phyloP scores from a whole-genome alignment of 768 basidiomycete genomes.

The Suillus paluster region DNA sequence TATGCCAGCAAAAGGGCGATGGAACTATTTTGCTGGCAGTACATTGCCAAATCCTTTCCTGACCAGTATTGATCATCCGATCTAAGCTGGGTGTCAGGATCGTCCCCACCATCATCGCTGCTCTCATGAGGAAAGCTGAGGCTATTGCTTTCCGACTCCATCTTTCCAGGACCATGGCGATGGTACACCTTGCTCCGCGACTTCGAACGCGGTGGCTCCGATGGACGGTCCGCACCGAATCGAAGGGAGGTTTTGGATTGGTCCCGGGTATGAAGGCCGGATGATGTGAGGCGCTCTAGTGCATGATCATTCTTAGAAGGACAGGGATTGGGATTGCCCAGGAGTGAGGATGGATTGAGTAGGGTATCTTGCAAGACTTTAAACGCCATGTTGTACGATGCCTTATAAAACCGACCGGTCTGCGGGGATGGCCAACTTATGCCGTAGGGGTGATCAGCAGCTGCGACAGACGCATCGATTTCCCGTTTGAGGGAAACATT shows the following conservation, averaged over 20 bases:
- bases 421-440: conserved; percentile 40
- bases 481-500: conserved; percentile 67
- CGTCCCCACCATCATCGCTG: conserved; percentile 36
- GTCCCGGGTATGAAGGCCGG: conserved; percentile 11
- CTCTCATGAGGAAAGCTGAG: conserved; percentile 26
- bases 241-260: conserved; percentile 10
- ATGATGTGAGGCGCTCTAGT: conserved; percentile 35
- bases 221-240: conserved; percentile 21
- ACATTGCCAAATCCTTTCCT: conserved; percentile 80
- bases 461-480: conserved; percentile 53
- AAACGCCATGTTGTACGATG: conserved; percentile 78
- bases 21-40: conserved; percentile 90
- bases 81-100: conserved; percentile 37
- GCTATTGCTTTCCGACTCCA: conserved; percentile 57
- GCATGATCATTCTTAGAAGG: conserved; percentile 38
- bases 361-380: conserved; percentile 85
- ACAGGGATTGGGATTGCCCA: conserved; percentile 18
- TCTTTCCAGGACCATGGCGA: conserved; percentile 62
- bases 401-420: conserved; percentile 56
- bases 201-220: conserved; percentile 62
- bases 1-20: conserved; percentile 75
- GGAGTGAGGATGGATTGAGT: conserved; percentile 46
- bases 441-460: conserved; percentile 30
- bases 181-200: conserved; percentile 74
- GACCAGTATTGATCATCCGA: conserved; percentile 66